phyloP scores from a whole-genome alignment of 768 basidiomycete genomes.

The Chlorophyllum brunneum region DNA sequence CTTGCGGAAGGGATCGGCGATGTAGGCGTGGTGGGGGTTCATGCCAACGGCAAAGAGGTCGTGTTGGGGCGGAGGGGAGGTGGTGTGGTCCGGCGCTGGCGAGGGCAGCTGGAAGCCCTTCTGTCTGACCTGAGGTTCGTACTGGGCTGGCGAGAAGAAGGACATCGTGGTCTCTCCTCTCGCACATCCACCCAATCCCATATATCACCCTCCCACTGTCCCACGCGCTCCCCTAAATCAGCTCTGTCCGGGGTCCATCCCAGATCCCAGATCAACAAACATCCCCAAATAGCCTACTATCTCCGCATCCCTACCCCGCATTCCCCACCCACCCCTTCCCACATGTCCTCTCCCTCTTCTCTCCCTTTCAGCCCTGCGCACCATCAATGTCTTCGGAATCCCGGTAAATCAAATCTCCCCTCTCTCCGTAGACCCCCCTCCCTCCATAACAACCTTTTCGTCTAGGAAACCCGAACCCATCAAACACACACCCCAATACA shows the following conservation, averaged over 20 bases:
- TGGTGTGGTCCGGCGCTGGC: conserved; percentile 28
- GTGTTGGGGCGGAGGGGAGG: conserved; percentile 21
- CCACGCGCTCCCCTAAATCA: conserved; percentile 11
- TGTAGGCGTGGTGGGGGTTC: conserved; percentile 38
- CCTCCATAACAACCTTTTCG: background rate
- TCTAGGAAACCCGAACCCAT: too few relatives aligned
- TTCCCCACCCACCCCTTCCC: background rate
- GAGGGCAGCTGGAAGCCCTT: conserved; percentile 71
- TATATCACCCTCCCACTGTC: background rate
- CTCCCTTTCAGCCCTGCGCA: background rate
- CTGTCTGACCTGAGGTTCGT: conserved; percentile 61
- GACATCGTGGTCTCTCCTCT: conserved; percentile 22
- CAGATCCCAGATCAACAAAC: conserved; percentile 12
- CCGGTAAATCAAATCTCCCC: conserved; percentile 2
- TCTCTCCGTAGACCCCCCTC: background rate
- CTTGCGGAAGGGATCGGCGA: conserved; percentile 55
- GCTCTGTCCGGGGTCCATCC: conserved; percentile 9
- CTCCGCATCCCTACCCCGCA: conserved; percentile 9
- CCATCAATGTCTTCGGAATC: background rate
- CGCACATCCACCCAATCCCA: background rate
- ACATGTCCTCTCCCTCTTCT: background rate
- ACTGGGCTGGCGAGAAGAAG: conserved; percentile 36
- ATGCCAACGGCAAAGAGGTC: conserved; percentile 34
- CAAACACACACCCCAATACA: too few relatives aligned
- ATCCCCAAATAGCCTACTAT: conserved; percentile 9